These are phyloP conservation scores for Agastache rugosa DNA, from an alignment of 257 asterid species.

Conservation along the genomic window DNA sequence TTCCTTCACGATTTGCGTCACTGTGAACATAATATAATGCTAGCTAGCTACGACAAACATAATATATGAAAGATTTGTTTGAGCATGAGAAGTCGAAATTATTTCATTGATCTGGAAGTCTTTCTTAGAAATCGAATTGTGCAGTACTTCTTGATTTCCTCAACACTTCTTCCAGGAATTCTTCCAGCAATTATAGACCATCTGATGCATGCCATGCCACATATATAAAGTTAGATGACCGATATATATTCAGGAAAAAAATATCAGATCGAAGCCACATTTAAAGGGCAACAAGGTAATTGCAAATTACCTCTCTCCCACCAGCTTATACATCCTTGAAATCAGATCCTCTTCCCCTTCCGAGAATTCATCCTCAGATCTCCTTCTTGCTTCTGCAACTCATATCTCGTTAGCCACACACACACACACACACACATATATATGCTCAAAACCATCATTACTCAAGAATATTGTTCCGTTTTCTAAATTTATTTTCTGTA, in stretches of 20 bases:
- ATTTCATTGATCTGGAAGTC: not conserved
- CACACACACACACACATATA: too few species aligned
- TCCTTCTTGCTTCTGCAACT: conserved; percentile 32
- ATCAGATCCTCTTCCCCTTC: conserved; percentile 40
- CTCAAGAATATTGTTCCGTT: not conserved
- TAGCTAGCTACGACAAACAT: too few species aligned
- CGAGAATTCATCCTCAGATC: conserved; percentile 20
- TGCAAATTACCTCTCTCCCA: conserved; percentile 34
- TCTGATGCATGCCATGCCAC: conserved; percentile 33
- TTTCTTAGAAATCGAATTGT: conserved; percentile 29
- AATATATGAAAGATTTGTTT: too few species aligned
- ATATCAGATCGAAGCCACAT: not conserved
- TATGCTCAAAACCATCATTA: too few species aligned
- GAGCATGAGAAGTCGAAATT: too few species aligned
- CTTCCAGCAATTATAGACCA: conserved; percentile 69
- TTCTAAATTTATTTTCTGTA: too few species aligned
- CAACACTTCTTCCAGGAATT: conserved; percentile 64
- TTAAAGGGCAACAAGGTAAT: not conserved
- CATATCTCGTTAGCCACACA: not conserved
- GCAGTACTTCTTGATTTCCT: conserved; percentile 57
- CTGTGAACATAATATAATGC: too few species aligned
- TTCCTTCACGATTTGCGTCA: too few species aligned
- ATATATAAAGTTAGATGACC: not conserved
- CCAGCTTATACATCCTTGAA: conserved; percentile 44
- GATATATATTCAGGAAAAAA: not conserved